Percentiles rank a stretch among this genome's conserved stretches.
phyloP scores from a whole-genome alignment of 83 land plant genomes.

The Picea abies region DNA sequence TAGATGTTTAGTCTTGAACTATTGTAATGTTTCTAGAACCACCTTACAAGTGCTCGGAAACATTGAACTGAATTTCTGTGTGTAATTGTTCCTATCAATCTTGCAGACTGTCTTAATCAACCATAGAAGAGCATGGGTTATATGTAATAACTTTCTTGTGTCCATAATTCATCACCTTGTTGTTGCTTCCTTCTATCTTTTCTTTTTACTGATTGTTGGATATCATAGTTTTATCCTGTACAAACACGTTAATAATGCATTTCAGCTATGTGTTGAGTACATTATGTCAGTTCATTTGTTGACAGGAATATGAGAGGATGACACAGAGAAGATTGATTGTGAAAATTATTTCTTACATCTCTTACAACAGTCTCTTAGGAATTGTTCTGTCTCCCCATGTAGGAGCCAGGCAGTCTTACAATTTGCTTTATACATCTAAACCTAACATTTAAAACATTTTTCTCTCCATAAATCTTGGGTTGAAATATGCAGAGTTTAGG shows the following conservation, averaged over 20 bases:
- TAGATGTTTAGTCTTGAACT: not conserved
- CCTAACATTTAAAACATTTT: not conserved
- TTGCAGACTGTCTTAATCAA: not conserved
- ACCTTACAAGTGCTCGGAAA: too few species aligned
- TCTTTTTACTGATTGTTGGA: not conserved
- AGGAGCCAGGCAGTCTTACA: not conserved
- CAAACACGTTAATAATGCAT: not conserved
- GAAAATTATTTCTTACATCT: not conserved
- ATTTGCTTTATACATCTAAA: not conserved
- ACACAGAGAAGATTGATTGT: not conserved
- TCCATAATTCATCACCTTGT: not conserved
- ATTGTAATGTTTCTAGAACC: not conserved
- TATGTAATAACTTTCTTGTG: not conserved
- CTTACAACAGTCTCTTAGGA: not conserved
- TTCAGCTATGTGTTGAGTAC: not conserved
- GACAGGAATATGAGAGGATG: not conserved
- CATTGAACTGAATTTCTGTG: not conserved
- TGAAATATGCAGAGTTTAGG: not conserved
- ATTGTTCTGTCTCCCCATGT: not conserved
- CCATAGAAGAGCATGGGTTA: too few species aligned
- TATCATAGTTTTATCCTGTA: not conserved
- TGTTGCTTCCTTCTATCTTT: constrained; percentile 10
- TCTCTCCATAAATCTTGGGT: not conserved
- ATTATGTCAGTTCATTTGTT: not conserved
- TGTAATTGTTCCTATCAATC: not conserved